Evolutionary conservation across 768 basidiomycete genomes (phyloP).

Genomic region (Auricularia heimuer): DNA sequence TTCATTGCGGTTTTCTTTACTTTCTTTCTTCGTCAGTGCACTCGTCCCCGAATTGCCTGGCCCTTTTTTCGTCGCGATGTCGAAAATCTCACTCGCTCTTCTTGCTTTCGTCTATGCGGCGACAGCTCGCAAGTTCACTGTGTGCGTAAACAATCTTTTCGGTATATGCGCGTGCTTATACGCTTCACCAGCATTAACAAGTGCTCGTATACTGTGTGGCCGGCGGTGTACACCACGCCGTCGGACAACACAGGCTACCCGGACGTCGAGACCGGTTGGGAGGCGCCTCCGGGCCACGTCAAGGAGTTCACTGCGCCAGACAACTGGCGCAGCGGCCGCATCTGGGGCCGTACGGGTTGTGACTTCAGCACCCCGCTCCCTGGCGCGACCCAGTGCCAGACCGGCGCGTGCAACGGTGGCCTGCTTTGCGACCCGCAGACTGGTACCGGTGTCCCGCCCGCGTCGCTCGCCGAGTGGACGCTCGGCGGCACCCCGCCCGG

Average conservation of each 20-base stretch:
- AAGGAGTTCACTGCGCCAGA: conserved; percentile 8
- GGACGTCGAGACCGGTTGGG: conserved; percentile 9
- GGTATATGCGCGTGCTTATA: no score
- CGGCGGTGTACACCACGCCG: conserved; percentile 10
- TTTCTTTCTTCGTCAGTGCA: background rate
- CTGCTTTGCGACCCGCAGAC: conserved; percentile 6
- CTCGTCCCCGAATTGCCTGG: background rate
- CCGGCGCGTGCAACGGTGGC: conserved; percentile 10
- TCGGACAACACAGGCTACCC: background rate
- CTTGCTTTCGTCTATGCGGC: conserved; percentile 4
- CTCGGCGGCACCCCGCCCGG: conserved; percentile 1
- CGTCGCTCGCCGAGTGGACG: conserved; percentile 11
- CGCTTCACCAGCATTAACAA: background rate
- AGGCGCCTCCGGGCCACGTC: conserved; percentile 2
- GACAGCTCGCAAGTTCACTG: conserved; percentile 5
- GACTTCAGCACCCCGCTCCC: conserved; percentile 6
- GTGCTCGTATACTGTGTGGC: conserved; percentile 6
- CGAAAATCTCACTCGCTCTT: background rate
- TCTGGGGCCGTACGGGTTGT: conserved; percentile 10
- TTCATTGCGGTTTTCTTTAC: background rate
- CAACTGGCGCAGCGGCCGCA: conserved; percentile 10
- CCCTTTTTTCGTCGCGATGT: background rate
- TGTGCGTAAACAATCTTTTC: background rate
- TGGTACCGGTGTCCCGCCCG: conserved; percentile 13
- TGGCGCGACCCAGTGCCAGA: conserved; percentile 7